Evolutionary conservation across 495 filamentous ascomycete species (phyloP).

Genomic region (Aspergillus leporis): DNA sequence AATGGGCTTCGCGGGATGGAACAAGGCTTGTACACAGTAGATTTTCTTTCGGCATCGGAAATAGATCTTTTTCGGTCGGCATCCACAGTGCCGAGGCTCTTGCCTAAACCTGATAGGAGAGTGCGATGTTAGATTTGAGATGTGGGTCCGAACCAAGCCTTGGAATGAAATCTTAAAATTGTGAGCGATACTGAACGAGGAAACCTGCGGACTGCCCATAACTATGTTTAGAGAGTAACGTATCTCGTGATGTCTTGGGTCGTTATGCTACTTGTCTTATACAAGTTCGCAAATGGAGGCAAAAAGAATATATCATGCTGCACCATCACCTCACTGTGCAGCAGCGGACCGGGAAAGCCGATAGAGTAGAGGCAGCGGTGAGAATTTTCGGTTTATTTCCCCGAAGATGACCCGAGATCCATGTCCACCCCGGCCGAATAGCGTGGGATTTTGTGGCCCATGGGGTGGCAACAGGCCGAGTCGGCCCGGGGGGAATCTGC

Average conservation of each 20-base stretch:
- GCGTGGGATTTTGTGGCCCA: neutral
- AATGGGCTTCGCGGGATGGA: neutral
- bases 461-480: conserved; percentile 1
- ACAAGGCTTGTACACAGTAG: neutral
- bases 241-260: neutral
- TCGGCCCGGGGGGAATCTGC: neutral
- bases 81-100: neutral
- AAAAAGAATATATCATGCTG: neutral
- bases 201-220: neutral
- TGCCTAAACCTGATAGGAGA: neutral
- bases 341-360: neutral
- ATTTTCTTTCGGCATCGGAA: neutral
- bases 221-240: neutral
- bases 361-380: neutral
- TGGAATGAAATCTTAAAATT: neutral
- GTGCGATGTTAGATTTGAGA: neutral
- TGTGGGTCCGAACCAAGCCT: neutral
- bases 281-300: neutral
- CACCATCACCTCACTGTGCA: neutral
- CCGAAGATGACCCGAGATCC: conserved; percentile 1
- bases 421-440: neutral
- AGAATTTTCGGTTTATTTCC: conserved; percentile 3
- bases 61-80: neutral
- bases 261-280: neutral
- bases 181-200: neutral